A percentile compares a stretch with the other conserved stretches of the same genome.
These are phyloP conservation scores for Eimeria zaria DNA, from an alignment of 169 alveolate species.

Conservation along the genomic window DNA sequence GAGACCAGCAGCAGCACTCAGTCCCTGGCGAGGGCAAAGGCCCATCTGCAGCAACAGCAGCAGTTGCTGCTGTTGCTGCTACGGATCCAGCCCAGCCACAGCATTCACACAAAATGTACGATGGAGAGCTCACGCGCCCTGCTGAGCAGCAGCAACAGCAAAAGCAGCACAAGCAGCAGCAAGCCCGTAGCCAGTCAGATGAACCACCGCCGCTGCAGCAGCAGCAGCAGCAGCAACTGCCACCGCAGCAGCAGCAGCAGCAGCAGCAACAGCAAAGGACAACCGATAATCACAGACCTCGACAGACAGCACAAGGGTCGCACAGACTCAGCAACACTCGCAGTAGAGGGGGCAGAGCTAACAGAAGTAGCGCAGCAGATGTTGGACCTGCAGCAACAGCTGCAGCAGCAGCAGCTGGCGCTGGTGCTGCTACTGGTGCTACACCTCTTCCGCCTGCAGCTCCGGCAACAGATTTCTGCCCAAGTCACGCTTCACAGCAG, in stretches of 20 bases:
- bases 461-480: background rate
- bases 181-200: slow-evolving; percentile 37
- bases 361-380: slow-evolving; percentile 37
- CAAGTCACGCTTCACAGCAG: background rate
- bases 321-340: slow-evolving; percentile 8
- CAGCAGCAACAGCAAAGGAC: slow-evolving; percentile 2
- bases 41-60: no score
- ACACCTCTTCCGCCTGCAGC: background rate
- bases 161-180: slow-evolving; percentile 34
- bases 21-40: background rate
- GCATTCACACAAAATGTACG: background rate
- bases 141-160: slow-evolving; percentile 18
- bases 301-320: background rate
- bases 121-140: slow-evolving; percentile 5
- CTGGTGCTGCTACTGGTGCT: slow-evolving; percentile 9
- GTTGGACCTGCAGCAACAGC: slow-evolving; percentile 36
- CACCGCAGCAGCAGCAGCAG: background rate
- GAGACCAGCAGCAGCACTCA: slow-evolving; percentile 31
- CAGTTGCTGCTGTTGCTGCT: slow-evolving; percentile 1
- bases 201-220: slow-evolving; percentile 29
- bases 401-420: no score
- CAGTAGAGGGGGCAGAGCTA: slow-evolving; percentile 5
- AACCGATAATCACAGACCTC: background rate
- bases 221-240: slow-evolving; percentile 36
- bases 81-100: background rate